Base-by-base conservation (phyloP, 371 early-diverging fungal species). In the Fennellomyces sp. region DNA sequence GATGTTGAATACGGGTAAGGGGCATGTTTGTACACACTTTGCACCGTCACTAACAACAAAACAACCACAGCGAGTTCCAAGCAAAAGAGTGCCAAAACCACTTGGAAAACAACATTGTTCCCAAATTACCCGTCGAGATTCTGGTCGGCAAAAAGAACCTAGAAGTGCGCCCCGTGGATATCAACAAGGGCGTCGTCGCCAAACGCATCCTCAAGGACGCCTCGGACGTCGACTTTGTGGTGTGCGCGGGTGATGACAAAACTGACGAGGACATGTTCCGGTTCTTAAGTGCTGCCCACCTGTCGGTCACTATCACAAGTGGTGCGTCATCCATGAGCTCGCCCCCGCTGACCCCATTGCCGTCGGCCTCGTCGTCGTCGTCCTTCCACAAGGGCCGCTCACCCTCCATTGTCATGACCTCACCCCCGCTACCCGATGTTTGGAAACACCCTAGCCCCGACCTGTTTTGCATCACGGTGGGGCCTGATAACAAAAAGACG, bases 221-320 rank as follows among this genome's bases (percentile, higher is more conserved):
- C 41, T 81, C 86, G 0, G 84, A 86, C 48, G 85, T 86, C 30
- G 95, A 95, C 63, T 94, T 97, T 75, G 86, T 95, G n/a, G 81
- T 94, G 47, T 96, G 97, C 68, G 96, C 93, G 28, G 97, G 98
- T n/a, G 97, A 98, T 70, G 97, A 97, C 72, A 87, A 90, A 68
- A 97, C 98, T 2, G 98, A 98, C 66, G 97, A 97, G 70, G 97
- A 97, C 67, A 97, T 98, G 97, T 92, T 91, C 74, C 81, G 88
- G 5, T 35, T 54, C 23, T 49, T 56, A 12, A 52, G 39, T 27
- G 55, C 61, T 13, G 45, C 59, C 26, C 47, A 56, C 28, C 36
- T 38, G 11, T 42, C 45, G 17, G 28, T 38, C 2, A 29, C 59
- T 12, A 31, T 52, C n/a, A 33, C 52, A 52, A 52, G 52, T 23